Evolutionary conservation across 129 eudicot species (phyloP), one percentile per base, ranked within the genome.

Genomic region (Tanacetum coccineum): DNA sequence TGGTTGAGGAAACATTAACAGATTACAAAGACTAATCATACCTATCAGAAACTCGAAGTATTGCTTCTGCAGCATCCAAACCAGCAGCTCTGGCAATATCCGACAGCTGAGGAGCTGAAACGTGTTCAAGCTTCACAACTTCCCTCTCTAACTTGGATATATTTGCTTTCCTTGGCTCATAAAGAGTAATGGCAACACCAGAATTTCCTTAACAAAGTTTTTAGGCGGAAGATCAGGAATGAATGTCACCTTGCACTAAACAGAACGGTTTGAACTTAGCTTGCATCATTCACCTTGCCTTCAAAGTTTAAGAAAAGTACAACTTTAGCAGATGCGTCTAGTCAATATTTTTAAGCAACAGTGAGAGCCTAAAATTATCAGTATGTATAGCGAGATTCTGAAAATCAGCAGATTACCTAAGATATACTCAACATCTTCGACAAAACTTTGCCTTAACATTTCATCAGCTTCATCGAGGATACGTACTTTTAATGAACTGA

Each of bases 51-150:
- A 88, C 82, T 71, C 77, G 82, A 28, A 71, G 45, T 53, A 93
- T 89, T 21, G 78, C 78, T 75, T 88, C 95, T 21, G 88, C 90
- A 6, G 96, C 96, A 71, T 89, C 99, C 18, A 55, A 71, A 42
- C 96, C 95, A 74, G 96, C 96, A 53, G 95, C 89, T 79, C 89
- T 84, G 42, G 99, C 99, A 79, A 93, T 81, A 77, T 93, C 99
- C 32, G 89, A 79, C 40, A 95, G 99, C 75, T 93, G 99, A 46
- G 99, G 96, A 69, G 99, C 96, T 63, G 92, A 75, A 22, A 87
- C 18, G 22, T 84, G 95, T 68, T 94, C 99, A 47, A 94, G 89
- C 56, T 94, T 89, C 13, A 94, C 93, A 62, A 93, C 87, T 77
- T 94, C 99, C 75, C 89, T 94, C 55, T 94, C 99, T 63, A 94